Percentiles rank a stretch among this genome's conserved stretches.
Evolutionary conservation across 345 rosid species (phyloP).

Genomic region (Corchorus olitorius): DNA sequence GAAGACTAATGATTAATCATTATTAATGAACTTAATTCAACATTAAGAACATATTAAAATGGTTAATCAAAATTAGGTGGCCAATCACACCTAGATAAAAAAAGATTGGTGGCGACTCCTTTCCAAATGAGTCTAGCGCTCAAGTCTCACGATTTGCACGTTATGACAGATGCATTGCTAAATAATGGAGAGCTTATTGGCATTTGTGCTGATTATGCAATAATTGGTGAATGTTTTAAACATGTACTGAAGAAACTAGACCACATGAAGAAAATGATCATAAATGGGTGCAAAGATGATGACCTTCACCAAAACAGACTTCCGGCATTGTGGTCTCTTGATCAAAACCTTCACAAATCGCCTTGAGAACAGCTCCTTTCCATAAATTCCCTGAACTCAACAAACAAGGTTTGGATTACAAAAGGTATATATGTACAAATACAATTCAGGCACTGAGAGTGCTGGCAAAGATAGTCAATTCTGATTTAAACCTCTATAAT

Average conservation of each 20-base stretch:
- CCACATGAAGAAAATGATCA: background rate
- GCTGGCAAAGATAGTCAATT: background rate
- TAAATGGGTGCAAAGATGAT: slow-evolving; percentile 14
- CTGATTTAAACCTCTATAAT: slow-evolving; percentile 73
- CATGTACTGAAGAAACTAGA: background rate
- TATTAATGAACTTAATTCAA: too few species aligned
- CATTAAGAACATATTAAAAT: too few species aligned
- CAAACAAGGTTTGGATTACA: background rate
- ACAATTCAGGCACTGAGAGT: slow-evolving; percentile 4
- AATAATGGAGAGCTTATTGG: background rate
- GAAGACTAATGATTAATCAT: too few species aligned
- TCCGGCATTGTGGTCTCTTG: slow-evolving; percentile 93
- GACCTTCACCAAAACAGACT: slow-evolving; percentile 83
- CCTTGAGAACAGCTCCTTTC: slow-evolving; percentile 86
- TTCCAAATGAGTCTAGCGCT: too few species aligned
- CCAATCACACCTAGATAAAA: too few species aligned
- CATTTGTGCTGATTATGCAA: background rate
- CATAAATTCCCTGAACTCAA: slow-evolving; percentile 74
- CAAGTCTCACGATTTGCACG: too few species aligned
- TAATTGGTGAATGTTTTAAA: background rate
- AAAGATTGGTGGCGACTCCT: too few species aligned
- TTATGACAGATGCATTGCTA: too few species aligned
- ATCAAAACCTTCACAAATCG: slow-evolving; percentile 93
- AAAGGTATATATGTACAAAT: too few species aligned
- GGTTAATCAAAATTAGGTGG: too few species aligned